These are phyloP conservation scores for Neofusicoccum sp. DNA, from an alignment of 2,329 filamentous ascomycete species.

Conservation along the genomic window DNA sequence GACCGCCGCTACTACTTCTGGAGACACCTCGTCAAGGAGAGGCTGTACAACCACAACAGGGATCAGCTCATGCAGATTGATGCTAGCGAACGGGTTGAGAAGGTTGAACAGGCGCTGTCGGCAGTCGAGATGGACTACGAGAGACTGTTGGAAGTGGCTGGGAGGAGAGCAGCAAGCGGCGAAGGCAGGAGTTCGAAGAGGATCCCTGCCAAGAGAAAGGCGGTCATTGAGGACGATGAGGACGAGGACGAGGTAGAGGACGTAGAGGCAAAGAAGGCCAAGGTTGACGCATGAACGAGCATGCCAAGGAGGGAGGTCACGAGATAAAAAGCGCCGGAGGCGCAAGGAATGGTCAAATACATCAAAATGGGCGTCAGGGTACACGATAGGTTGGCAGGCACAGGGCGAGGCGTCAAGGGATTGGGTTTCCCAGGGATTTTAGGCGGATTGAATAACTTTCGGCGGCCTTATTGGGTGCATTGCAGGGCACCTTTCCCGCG, in stretches of 20 bases:
- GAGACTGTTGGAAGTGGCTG: constrained; percentile 57
- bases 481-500: not conserved
- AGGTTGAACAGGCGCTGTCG: constrained; percentile 66
- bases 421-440: not conserved
- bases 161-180: constrained; percentile 30
- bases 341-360: not conserved
- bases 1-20: constrained; percentile 67
- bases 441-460: not conserved
- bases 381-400: not conserved
- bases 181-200: constrained; percentile 23
- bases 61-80: constrained; percentile 71
- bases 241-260: constrained; percentile 36
- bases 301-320: not conserved
- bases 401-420: not conserved
- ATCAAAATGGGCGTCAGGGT: not conserved
- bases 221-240: constrained; percentile 37
- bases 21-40: constrained; percentile 72
- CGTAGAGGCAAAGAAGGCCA: constrained; percentile 5
- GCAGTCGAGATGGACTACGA: constrained; percentile 72
- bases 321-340: too few species aligned
- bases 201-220: constrained; percentile 34
- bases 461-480: not conserved
- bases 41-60: constrained; percentile 72
- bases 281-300: not conserved
- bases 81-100: constrained; percentile 64